A percentile compares a stretch with the other conserved stretches of the same genome.
These are phyloP conservation scores for Hyaloscypha hepaticicola DNA, from an alignment of 495 filamentous ascomycete genomes.

Conservation along the genomic window DNA sequence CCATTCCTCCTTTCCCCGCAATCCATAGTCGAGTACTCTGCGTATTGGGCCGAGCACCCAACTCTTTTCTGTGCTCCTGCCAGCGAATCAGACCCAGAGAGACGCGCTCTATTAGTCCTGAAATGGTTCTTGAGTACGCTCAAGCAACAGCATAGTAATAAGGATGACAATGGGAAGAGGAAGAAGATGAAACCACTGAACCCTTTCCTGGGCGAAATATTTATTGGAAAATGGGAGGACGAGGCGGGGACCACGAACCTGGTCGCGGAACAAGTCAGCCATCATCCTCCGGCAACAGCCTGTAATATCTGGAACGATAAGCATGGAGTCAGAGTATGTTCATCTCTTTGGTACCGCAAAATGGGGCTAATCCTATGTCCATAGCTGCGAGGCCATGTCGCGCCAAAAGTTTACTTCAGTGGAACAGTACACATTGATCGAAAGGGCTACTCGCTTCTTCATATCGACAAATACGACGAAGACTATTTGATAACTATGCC, in stretches of 20 bases:
- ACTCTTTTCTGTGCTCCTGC: conserved; percentile 83
- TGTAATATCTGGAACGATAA: conserved; percentile 87
- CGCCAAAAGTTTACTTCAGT: conserved; percentile 93
- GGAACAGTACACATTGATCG: conserved; percentile 94
- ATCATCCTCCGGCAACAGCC: conserved; percentile 96
- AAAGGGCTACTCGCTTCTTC: conserved; percentile 88
- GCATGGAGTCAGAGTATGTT: conserved; percentile 57
- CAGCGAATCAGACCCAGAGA: conserved; percentile 74
- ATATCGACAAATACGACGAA: conserved; percentile 67
- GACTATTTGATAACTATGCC: conserved; percentile 90
- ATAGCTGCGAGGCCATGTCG: conserved; percentile 89
- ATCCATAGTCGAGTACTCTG: conserved; percentile 90
- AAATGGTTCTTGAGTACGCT: conserved; percentile 98
- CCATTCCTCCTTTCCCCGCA: conserved; percentile 93
- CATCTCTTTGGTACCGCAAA: not conserved
- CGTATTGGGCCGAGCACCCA: conserved; percentile 97
- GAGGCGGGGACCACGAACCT: conserved; percentile 65
- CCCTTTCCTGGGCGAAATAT: conserved; percentile 87
- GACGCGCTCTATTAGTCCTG: conserved; percentile 81
- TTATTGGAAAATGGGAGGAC: conserved; percentile 66
- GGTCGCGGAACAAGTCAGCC: conserved; percentile 82
- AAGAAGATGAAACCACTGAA: conserved; percentile 98
- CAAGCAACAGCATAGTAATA: conserved; percentile 94
- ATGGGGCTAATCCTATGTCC: not conserved
- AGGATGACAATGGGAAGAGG: conserved; percentile 90